phyloP scores from a whole-genome alignment of 164 flowering plant genomes.

The Houttuynia cordata region DNA sequence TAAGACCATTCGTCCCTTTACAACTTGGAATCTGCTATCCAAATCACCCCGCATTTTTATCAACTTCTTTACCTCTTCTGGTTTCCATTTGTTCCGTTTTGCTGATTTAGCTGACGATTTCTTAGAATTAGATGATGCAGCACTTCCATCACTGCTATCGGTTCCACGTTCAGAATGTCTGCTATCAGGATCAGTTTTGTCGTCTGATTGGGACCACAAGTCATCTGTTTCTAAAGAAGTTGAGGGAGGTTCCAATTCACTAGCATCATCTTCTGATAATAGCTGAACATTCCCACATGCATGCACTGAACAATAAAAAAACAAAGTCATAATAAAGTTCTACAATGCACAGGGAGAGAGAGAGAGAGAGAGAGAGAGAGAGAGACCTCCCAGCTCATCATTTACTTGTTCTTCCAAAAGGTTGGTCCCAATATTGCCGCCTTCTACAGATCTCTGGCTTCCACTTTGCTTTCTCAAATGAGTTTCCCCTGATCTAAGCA shows the following conservation, averaged over 20 bases:
- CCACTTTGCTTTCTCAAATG: slow-evolving; percentile 18
- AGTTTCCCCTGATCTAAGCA: slow-evolving; percentile 31
- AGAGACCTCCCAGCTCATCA: background rate
- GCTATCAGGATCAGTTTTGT: slow-evolving; percentile 11
- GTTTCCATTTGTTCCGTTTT: slow-evolving; percentile 78
- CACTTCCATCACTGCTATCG: slow-evolving; percentile 20
- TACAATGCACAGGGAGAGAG: background rate
- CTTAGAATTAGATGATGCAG: slow-evolving; percentile 12
- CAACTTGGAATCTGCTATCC: slow-evolving; percentile 61
- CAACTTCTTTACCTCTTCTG: slow-evolving; percentile 71
- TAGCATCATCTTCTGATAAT: slow-evolving; percentile 27
- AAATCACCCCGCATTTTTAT: slow-evolving; percentile 65
- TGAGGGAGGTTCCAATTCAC: slow-evolving; percentile 13
- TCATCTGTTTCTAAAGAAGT: slow-evolving; percentile 22
- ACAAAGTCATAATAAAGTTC: background rate
- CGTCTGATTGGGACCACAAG: slow-evolving; percentile 35
- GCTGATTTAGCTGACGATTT: slow-evolving; percentile 32
- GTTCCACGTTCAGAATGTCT: slow-evolving; percentile 15
- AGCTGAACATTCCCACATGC: slow-evolving; percentile 24
- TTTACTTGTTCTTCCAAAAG: background rate
- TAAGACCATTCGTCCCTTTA: slow-evolving; percentile 79
- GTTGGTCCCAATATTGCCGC: background rate
- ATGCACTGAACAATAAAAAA: background rate
- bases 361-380: background rate
- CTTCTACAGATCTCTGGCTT: slow-evolving; percentile 7